Conservation (phyloP, 192 early-diverging fungal species). For the Gonapodya sp. region DNA sequence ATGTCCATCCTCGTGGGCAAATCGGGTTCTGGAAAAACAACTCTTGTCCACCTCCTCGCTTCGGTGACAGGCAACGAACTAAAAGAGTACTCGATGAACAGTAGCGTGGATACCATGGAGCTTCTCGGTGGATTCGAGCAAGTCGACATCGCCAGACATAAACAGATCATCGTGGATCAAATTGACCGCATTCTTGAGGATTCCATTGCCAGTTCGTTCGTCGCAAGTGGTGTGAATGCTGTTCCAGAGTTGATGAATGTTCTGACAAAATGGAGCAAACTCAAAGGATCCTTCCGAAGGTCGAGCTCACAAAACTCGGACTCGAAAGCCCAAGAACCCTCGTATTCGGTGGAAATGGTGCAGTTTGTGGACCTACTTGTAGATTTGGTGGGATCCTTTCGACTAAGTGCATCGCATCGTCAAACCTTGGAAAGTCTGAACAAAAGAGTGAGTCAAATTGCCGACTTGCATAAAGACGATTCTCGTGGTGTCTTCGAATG, state of each 20-base stretch:
- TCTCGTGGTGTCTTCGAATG: slow-evolving; percentile 81
- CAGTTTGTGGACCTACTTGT: background rate
- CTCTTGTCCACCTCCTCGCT: slow-evolving; percentile 73
- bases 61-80: slow-evolving; percentile 69
- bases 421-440: background rate
- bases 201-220: background rate
- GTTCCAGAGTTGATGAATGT: background rate
- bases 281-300: background rate
- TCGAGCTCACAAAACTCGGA: background rate
- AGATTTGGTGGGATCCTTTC: background rate
- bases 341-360: background rate
- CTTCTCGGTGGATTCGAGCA: slow-evolving; percentile 97
- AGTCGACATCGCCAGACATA: slow-evolving; percentile 69
- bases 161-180: slow-evolving; percentile 34
- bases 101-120: slow-evolving; percentile 87
- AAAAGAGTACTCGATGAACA: slow-evolving; percentile 93
- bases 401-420: background rate
- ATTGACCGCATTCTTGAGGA: slow-evolving; percentile 16
- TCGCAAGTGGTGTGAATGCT: background rate
- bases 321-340: background rate
- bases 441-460: background rate
- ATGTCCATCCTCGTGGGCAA: slow-evolving; percentile 86
- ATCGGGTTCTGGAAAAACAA: slow-evolving; percentile 78
- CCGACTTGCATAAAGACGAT: slow-evolving; percentile 9
- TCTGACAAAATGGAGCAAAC: background rate